Evolutionary conservation across 768 basidiomycete species (phyloP), one percentile per base, ranked within the genome.

Genomic region (Mycena alexandri): DNA sequence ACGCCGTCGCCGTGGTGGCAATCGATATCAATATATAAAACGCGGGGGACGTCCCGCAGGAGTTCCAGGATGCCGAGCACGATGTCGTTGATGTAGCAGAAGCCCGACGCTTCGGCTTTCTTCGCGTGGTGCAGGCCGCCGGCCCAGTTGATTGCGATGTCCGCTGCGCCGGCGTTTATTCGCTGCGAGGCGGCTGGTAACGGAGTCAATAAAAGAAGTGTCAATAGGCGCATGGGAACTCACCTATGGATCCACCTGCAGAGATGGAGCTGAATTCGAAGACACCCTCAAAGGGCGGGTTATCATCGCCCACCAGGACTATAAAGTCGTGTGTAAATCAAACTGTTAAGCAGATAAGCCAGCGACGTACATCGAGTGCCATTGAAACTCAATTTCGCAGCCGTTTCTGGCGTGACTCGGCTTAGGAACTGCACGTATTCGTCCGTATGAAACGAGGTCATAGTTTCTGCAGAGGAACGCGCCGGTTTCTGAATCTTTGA

Each of bases 101-200:
- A 99, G 16, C 98, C 98, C 9, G 93, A 94, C 0, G 97, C 98
- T 81, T 98, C 98, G 61, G 93, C 89, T 78, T 98, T 99, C 82
- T 99, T 99, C n/a, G 98, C 98, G 78, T 99, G 98, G 79, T 99
- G 98, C 5, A 99, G 86, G 2, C 98, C 98, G 11, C 98, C 98
- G 0, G 98, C 95, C 98, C 96, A 98, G 80, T 98, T 98, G 69
- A 98, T 94, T 0, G 91, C 90, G 59, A 99, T 98, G 79, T 99
- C 97, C 72, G 95, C 85, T 1, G 91, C 84, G 2, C 96, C 96
- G 5, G 88, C 86, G 52, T 92, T 85, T 66, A 99, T 84, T 22
- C 91, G 84, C 69, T 93, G 87, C 0, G 96, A 94, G 16, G 93
- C 95, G 73, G 86, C 94, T 95, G 41, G 58, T 63, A 58, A 63